phyloP scores from a whole-genome alignment of 2,329 filamentous ascomycete species.

The Trichoderma sp. region DNA sequence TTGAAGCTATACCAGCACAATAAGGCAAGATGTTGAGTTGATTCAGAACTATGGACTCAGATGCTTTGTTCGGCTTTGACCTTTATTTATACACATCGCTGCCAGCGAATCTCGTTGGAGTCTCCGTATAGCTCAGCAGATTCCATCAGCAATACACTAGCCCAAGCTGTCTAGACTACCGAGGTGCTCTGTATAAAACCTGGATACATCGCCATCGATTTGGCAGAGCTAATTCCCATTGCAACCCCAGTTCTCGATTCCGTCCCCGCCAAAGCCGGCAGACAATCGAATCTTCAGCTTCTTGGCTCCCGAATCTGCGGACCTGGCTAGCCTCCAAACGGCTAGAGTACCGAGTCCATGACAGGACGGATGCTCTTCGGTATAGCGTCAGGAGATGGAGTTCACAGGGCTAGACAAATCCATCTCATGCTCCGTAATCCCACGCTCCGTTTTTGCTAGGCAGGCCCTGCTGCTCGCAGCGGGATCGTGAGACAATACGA shows the following conservation, averaged over 20 bases:
- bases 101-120: background rate
- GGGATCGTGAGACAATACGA: background rate
- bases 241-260: background rate
- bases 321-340: constrained; percentile 7
- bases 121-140: background rate
- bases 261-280: background rate
- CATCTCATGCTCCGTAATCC: background rate
- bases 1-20: background rate
- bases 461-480: background rate
- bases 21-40: background rate
- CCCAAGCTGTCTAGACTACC: background rate
- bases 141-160: background rate
- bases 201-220: background rate
- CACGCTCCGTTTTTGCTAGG: background rate
- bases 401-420: background rate
- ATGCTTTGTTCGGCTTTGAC: background rate
- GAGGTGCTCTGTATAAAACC: background rate
- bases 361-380: background rate
- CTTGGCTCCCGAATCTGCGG: background rate
- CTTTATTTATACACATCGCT: background rate
- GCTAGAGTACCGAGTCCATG: constrained; percentile 3
- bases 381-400: background rate
- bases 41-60: background rate
- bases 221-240: background rate
- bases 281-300: background rate